Percentiles rank a stretch among this genome's conserved stretches.
phyloP scores from a whole-genome alignment of 2,329 filamentous ascomycete species.

The Epicoccum nigrum region DNA sequence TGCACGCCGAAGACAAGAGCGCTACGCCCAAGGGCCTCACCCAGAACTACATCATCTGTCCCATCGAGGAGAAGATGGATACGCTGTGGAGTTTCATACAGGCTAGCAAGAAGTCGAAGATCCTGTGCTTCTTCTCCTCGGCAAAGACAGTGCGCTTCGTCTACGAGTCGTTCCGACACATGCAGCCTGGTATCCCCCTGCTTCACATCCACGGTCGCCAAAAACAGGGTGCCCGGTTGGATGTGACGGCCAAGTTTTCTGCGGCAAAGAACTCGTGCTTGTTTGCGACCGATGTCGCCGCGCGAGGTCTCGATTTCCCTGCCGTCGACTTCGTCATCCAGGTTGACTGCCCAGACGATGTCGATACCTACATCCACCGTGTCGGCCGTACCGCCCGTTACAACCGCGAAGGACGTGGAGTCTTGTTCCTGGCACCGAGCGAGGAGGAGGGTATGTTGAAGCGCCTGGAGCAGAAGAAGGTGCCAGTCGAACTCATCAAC shows the following conservation, averaged over 20 bases:
- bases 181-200: conserved; percentile 92
- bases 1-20: conserved; percentile 79
- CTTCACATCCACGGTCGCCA: conserved; percentile 93
- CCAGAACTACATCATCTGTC: conserved; percentile 88
- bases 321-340: conserved; percentile 99
- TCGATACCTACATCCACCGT: conserved; percentile 96
- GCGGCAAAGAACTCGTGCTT: conserved; percentile 82
- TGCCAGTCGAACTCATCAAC: conserved; percentile 85
- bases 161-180: conserved; percentile 88
- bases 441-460: conserved; percentile 93
- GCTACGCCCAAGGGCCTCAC: conserved; percentile 85
- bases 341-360: conserved; percentile 94
- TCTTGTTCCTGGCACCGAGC: conserved; percentile 88
- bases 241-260: conserved; percentile 85
- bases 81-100: conserved; percentile 93
- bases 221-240: conserved; percentile 85
- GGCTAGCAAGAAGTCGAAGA: conserved; percentile 89
- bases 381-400: conserved; percentile 95
- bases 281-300: conserved; percentile 94
- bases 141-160: conserved; percentile 97
- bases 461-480: conserved; percentile 84
- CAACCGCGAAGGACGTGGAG: conserved; percentile 82
- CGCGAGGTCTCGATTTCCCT: conserved; percentile 92
- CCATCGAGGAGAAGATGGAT: conserved; percentile 86
- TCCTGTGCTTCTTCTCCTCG: conserved; percentile 92